These are phyloP conservation scores for Penicillium sumatraense DNA, from an alignment of 2,329 filamentous ascomycete genomes.

Conservation along the genomic window DNA sequence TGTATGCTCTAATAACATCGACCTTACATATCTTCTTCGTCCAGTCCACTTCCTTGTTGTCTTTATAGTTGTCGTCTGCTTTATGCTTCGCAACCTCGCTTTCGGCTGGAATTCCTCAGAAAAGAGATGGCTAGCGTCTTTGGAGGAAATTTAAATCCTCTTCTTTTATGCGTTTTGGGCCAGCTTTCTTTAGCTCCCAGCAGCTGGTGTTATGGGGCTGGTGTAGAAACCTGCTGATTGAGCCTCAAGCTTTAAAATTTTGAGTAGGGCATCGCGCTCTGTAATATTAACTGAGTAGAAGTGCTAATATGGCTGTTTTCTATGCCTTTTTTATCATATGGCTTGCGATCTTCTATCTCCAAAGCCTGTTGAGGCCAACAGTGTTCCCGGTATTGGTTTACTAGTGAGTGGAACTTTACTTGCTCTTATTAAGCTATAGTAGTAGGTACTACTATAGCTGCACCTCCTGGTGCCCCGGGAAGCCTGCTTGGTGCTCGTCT, in stretches of 20 bases:
- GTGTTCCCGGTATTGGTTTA: conserved; percentile 60
- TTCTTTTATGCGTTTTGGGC: conserved; percentile 65
- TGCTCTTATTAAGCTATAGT: conserved; percentile 30
- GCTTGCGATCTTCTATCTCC: too few relatives aligned
- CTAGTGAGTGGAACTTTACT: conserved; percentile 46
- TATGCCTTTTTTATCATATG: too few relatives aligned
- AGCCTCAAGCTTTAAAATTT: conserved; percentile 71
- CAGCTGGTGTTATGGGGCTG: conserved; percentile 54
- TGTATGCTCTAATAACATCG: too few relatives aligned
- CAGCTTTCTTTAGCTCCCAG: conserved; percentile 52
- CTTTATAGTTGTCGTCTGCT: conserved; percentile 66
- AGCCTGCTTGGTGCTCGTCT: conserved; percentile 16
- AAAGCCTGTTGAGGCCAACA: conserved; percentile 38
- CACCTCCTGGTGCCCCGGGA: conserved; percentile 24
- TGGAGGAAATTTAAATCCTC: conserved; percentile 61
- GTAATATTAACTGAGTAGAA: conserved; percentile 93
- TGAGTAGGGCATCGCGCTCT: conserved; percentile 80
- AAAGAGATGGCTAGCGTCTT: conserved; percentile 64
- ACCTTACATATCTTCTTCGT: conserved; percentile 68
- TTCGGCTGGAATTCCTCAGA: conserved; percentile 67
- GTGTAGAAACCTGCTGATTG: conserved; percentile 71
- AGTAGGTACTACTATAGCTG: conserved; percentile 31
- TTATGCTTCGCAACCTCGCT: conserved; percentile 72
- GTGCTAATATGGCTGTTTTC: too few relatives aligned
- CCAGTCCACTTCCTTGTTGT: conserved; percentile 60